Evolutionary conservation across 352 stramenopile genomes (phyloP), one percentile per base, ranked within the genome.

Genomic region (Sclerospora graminicola): DNA sequence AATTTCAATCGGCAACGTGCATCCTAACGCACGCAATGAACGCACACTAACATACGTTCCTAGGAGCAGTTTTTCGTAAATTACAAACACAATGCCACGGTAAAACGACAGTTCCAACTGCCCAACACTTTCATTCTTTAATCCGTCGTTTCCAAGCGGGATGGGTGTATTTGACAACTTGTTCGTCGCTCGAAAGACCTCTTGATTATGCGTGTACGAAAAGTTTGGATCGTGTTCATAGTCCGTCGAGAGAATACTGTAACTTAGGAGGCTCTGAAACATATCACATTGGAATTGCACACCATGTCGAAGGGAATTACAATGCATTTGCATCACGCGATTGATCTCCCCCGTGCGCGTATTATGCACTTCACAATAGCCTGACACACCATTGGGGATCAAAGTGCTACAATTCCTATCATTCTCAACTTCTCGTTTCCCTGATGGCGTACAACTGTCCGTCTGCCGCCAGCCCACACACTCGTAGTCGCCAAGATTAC

Each of bases 381-480:
- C 74, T 0, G 65, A 69, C 13, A 69, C 40, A 10, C 60, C 61
- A 36, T 76, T 69, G 2, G 53, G 28, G 13, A 70, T 42, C 2
- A 61, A 41, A 2, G 63, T 48, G 1, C 38, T 41, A 60, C 77
- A 89, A 20, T 63, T 66, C 2, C 54, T 48, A 41, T 82, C 64
- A 9, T 69, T 60, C 13, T 48, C 41, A 1, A 54, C 32, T 43
- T 81, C 64, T n/a, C 51, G 51, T 8, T 45, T 30, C 1, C 70
- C 74, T 4, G 45, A 20, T 0, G 76, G 70, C 6, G 63, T 69
- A 43, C 76, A 85, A 18, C 73, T 61, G 10, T 30, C 44, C 5
- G 76, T 85, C 39, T 66, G 57, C 19, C 64, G 51, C 72, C 72
- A 88, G 8, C 61, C 66, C 0, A 84, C 34, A 26, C 75, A 88